These are phyloP conservation scores for Quillaja saponaria DNA, from an alignment of 306 rosid genomes.

Conservation along the genomic window DNA sequence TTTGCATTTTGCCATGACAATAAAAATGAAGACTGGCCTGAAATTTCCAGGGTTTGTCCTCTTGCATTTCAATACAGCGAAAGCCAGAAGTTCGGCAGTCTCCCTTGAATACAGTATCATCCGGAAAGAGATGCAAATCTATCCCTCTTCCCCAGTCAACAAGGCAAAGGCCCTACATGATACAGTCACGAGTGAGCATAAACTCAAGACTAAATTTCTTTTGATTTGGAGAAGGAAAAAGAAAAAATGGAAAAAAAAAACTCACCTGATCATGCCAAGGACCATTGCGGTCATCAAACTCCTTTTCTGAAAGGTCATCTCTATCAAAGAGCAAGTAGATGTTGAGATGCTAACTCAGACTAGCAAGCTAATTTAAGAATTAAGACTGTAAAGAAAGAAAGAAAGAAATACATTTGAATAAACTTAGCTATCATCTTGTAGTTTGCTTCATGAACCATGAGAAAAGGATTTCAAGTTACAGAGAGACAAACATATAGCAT, in stretches of 20 bases:
- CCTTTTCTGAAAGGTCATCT: conserved; percentile 57
- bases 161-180: conserved; percentile 86
- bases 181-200: conserved; percentile 23
- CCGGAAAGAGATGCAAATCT: conserved; percentile 79
- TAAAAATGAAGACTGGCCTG: conserved; percentile 80
- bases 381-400: too few relatives aligned
- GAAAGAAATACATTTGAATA: too few relatives aligned
- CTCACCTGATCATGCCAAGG: conserved; percentile 90
- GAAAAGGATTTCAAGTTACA: too few relatives aligned
- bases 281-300: conserved; percentile 59
- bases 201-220: conserved; percentile 14
- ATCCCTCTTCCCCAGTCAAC: conserved; percentile 99
- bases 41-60: conserved; percentile 73
- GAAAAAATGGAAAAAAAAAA: too few relatives aligned
- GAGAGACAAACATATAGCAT: too few relatives aligned
- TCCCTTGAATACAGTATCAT: conserved; percentile 58
- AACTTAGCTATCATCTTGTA: too few relatives aligned
- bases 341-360: too few relatives aligned
- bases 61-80: conserved; percentile 92
- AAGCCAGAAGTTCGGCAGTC: conserved; percentile 92
- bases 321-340: conserved; percentile 44
- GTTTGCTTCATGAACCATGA: too few relatives aligned
- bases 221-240: background rate
- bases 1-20: conserved; percentile 7
- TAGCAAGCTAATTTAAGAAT: too few relatives aligned